Evolutionary conservation across 2,329 filamentous ascomycete genomes (phyloP).

Genomic region (Thelonectria blattea): DNA sequence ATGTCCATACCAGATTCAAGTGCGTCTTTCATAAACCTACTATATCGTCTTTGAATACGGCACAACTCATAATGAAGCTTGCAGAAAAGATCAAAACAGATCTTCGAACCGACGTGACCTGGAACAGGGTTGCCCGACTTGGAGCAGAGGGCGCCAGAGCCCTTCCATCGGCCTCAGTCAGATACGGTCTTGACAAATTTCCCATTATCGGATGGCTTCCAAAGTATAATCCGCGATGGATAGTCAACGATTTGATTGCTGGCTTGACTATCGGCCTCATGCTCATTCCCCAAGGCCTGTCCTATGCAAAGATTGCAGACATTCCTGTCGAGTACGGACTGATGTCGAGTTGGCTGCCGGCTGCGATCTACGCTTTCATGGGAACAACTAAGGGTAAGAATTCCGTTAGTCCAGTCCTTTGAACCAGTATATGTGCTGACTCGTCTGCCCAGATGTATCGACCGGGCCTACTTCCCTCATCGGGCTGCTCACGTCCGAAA

Average conservation of each 20-base stretch:
- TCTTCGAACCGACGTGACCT: slow-evolving; percentile 31
- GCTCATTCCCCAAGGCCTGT: slow-evolving; percentile 66
- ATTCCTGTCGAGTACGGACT: slow-evolving; percentile 67
- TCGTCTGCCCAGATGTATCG: slow-evolving; percentile 56
- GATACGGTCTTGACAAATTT: slow-evolving; percentile 65
- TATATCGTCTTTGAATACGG: too few species aligned
- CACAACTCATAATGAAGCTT: slow-evolving; percentile 27
- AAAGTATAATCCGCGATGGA: slow-evolving; percentile 65
- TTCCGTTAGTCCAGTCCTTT: fast-evolving
- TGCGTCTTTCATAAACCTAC: too few species aligned
- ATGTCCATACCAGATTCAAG: too few species aligned
- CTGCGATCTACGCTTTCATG: slow-evolving; percentile 63
- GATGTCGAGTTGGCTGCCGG: slow-evolving; percentile 65
- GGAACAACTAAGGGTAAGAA: slow-evolving; percentile 64
- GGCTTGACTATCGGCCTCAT: slow-evolving; percentile 66
- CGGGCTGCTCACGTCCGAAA: slow-evolving; percentile 67
- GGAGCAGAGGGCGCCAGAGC: slow-evolving; percentile 29
- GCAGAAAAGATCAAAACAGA: slow-evolving; percentile 30
- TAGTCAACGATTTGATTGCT: slow-evolving; percentile 66
- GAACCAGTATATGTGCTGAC: slow-evolving; percentile 4
- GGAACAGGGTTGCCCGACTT: slow-evolving; percentile 32
- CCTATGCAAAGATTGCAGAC: slow-evolving; percentile 66
- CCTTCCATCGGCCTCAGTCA: slow-evolving; percentile 57
- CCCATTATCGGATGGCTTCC: slow-evolving; percentile 69
- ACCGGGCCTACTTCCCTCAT: slow-evolving; percentile 70